Evolutionary conservation across 2,329 filamentous ascomycete species (phyloP).

Genomic region (Nectriaceae sp.): DNA sequence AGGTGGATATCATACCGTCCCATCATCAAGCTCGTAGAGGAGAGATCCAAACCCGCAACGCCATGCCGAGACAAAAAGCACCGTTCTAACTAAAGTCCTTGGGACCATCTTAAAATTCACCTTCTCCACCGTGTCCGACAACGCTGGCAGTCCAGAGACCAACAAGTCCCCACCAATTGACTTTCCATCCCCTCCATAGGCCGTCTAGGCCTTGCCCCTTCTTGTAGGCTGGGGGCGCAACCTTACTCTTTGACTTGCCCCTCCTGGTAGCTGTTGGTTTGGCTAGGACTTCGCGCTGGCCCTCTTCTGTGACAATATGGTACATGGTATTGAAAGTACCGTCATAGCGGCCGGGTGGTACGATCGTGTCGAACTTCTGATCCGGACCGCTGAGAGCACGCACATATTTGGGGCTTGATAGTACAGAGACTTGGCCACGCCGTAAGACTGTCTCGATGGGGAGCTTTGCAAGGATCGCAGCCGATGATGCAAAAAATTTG

Average conservation of each 20-base stretch:
- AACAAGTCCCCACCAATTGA: slow-evolving; percentile 76
- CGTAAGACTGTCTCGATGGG: slow-evolving; percentile 91
- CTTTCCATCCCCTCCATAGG: slow-evolving; percentile 74
- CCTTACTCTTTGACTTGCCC: slow-evolving; percentile 33
- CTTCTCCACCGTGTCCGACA: slow-evolving; percentile 61
- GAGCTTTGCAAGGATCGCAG: slow-evolving; percentile 82
- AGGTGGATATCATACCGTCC: slow-evolving; percentile 43
- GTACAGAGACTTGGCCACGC: slow-evolving; percentile 78
- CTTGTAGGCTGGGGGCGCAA: slow-evolving; percentile 37
- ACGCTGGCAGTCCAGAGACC: slow-evolving; percentile 73
- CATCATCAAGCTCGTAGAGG: slow-evolving; percentile 42
- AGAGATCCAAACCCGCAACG: slow-evolving; percentile 38
- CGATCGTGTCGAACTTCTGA: slow-evolving; percentile 66
- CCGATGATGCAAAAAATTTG: slow-evolving; percentile 77
- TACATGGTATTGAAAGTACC: slow-evolving; percentile 94
- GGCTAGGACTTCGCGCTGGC: slow-evolving; percentile 53
- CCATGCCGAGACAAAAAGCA: slow-evolving; percentile 35
- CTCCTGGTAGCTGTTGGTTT: slow-evolving; percentile 34
- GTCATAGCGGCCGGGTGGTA: slow-evolving; percentile 77
- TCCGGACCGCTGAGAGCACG: slow-evolving; percentile 47
- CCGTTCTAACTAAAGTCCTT: slow-evolving; percentile 18
- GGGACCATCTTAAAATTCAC: slow-evolving; percentile 50
- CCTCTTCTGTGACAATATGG: slow-evolving; percentile 82
- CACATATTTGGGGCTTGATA: slow-evolving; percentile 56
- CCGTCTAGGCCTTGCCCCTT: slow-evolving; percentile 70